A percentile compares a stretch with the other conserved stretches of the same genome.
These are phyloP conservation scores for Aspergillus diversus DNA, from an alignment of 495 filamentous ascomycete species.

Conservation along the genomic window DNA sequence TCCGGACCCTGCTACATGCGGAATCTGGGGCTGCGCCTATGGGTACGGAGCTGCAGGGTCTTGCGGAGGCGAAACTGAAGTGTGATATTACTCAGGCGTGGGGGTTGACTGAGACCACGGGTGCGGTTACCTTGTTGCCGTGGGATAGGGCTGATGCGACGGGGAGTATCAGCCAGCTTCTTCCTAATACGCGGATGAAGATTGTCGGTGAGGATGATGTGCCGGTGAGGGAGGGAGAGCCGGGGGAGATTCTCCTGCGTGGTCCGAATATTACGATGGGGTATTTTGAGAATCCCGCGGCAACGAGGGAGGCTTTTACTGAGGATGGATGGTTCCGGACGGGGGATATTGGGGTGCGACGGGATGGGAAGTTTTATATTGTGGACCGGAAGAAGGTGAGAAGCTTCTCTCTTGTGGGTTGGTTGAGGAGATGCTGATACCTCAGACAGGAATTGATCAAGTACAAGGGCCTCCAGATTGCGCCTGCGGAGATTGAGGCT, in stretches of 20 bases:
- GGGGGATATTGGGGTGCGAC: background rate
- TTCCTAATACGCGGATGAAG: background rate
- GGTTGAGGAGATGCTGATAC: background rate
- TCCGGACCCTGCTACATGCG: background rate
- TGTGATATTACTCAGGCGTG: background rate
- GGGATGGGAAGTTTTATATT: slow-evolving; percentile 8
- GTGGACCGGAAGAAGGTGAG: slow-evolving; percentile 7
- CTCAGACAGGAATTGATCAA: background rate
- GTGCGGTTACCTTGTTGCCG: background rate
- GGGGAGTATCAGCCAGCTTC: background rate
- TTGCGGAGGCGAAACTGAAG: background rate
- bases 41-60: background rate
- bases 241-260: background rate
- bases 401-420: background rate
- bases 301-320: background rate
- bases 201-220: background rate
- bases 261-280: background rate
- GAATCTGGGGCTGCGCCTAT: background rate
- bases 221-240: background rate
- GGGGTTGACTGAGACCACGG: background rate
- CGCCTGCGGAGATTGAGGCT: background rate
- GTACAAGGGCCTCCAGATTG: slow-evolving; percentile 1
- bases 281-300: background rate
- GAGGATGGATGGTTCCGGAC: slow-evolving; percentile 9
- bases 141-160: background rate